Conservation (phyloP, 495 filamentous ascomycete genomes). For the Trichocladium uniseriatum region DNA sequence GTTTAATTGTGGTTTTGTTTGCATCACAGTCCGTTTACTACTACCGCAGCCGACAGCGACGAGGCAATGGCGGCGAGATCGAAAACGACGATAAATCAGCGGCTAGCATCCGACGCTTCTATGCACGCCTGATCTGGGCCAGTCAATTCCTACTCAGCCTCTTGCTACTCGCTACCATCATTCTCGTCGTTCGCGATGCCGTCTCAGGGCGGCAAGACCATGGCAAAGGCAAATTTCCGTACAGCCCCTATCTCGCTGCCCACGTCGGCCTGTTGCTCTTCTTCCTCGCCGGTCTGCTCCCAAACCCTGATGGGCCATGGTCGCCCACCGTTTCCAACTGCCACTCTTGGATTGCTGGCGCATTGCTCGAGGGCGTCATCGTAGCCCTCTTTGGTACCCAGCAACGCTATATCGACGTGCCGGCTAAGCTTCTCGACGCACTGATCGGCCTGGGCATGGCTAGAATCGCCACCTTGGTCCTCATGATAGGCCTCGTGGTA, state of each 20-base stretch:
- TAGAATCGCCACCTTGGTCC: slow-evolving; percentile 18
- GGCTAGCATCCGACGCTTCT: slow-evolving; percentile 14
- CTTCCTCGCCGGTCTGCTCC: slow-evolving; percentile 26
- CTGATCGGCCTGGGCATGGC: slow-evolving; percentile 21
- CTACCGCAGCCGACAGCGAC: slow-evolving; percentile 10
- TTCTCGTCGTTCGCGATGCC: slow-evolving; percentile 19
- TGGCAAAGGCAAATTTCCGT: slow-evolving; percentile 20
- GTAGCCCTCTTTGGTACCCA: slow-evolving; percentile 19
- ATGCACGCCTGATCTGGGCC: slow-evolving; percentile 21
- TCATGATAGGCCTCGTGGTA: slow-evolving; percentile 23
- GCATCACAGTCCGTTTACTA: slow-evolving; percentile 23
- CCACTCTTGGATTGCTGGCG: slow-evolving; percentile 21
- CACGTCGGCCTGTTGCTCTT: slow-evolving; percentile 22
- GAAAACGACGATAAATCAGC: slow-evolving; percentile 16
- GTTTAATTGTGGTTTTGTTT: slow-evolving; percentile 20
- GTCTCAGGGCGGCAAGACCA: slow-evolving; percentile 9
- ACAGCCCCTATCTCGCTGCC: slow-evolving; percentile 25
- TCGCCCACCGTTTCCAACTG: slow-evolving; percentile 20
- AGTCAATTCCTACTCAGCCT: slow-evolving; percentile 18
- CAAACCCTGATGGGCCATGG: slow-evolving; percentile 30
- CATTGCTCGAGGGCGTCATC: slow-evolving; percentile 21
- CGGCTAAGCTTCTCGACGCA: slow-evolving; percentile 12
- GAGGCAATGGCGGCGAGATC: slow-evolving; percentile 2
- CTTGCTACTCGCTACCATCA: slow-evolving; percentile 19
- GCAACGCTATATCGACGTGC: slow-evolving; percentile 16